Evolutionary conservation across 2,329 filamentous ascomycete species (phyloP).

Genomic region (Diaporthe velutina): DNA sequence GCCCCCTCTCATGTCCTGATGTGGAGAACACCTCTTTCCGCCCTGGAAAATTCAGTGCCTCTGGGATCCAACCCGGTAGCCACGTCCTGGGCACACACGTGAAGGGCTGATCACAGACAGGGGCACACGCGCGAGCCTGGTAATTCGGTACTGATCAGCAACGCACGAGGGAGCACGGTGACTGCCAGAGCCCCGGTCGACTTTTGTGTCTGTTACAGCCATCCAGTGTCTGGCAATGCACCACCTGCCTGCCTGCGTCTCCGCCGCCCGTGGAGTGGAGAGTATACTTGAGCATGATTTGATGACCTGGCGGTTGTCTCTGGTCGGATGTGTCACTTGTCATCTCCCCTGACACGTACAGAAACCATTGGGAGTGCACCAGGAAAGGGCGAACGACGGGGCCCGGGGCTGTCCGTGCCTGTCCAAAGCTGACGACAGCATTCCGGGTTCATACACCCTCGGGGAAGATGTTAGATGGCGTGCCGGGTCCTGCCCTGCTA

Average conservation of each 20-base stretch:
- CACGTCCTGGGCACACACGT: background rate
- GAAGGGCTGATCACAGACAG: slow-evolving; percentile 11
- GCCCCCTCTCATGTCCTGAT: background rate
- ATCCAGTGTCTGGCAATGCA: background rate
- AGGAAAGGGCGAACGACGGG: background rate
- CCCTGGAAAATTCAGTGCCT: background rate
- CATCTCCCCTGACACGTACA: slow-evolving; percentile 2
- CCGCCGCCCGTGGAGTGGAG: background rate
- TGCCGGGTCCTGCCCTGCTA: background rate
- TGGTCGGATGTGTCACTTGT: slow-evolving; percentile 14
- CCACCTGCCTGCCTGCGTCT: background rate
- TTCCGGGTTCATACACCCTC: background rate
- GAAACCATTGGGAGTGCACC: background rate
- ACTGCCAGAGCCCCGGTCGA: background rate
- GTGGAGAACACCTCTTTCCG: background rate
- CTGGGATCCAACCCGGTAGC: slow-evolving; percentile 3
- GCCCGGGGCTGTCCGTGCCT: slow-evolving; percentile 4
- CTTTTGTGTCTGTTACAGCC: slow-evolving; percentile 8
- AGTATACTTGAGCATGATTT: slow-evolving; percentile 4
- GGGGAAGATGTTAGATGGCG: slow-evolving; percentile 5
- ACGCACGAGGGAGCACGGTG: background rate
- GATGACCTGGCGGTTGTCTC: background rate
- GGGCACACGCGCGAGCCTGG: background rate
- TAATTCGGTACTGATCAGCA: slow-evolving; percentile 12
- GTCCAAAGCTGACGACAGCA: slow-evolving; percentile 15